Evolutionary conservation across 2,329 filamentous ascomycete genomes (phyloP).

Genomic region (Orbilia blumenaviensis): DNA sequence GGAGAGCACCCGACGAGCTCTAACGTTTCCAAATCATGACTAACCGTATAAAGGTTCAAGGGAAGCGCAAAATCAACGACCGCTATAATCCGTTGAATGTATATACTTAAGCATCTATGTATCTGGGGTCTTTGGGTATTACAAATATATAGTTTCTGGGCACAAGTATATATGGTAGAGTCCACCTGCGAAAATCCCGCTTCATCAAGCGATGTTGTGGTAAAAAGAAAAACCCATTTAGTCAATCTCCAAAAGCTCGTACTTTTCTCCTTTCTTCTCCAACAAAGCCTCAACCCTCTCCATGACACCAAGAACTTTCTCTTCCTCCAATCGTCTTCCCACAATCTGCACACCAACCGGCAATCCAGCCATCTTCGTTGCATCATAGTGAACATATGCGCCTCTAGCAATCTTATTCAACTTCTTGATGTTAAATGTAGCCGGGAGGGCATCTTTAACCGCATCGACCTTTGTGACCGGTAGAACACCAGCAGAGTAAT

Average conservation of each 20-base stretch:
- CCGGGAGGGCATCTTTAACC: conserved; percentile 72
- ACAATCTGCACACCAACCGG: conserved; percentile 88
- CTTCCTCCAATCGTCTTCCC: conserved; percentile 80
- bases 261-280: conserved; percentile 64
- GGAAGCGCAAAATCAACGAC: neutral
- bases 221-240: neutral
- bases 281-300: conserved; percentile 78
- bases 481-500: conserved; percentile 83
- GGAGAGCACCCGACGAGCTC: conserved; percentile 18
- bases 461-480: conserved; percentile 86
- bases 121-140: neutral
- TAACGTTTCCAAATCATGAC: neutral
- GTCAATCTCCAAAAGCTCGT: conserved; percentile 62
- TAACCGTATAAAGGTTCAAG: conserved; percentile 1
- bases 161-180: neutral
- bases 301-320: conserved; percentile 86
- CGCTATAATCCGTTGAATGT: neutral
- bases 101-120: neutral
- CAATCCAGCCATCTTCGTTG: conserved; percentile 81
- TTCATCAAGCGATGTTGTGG: too few relatives aligned
- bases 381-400: conserved; percentile 86
- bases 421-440: conserved; percentile 69
- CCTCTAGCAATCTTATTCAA: conserved; percentile 82
- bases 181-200: neutral
- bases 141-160: too few relatives aligned